Base-by-base conservation (phyloP, 108 stramenopile genomes). In the Poteriospumella lacustris region DNA sequence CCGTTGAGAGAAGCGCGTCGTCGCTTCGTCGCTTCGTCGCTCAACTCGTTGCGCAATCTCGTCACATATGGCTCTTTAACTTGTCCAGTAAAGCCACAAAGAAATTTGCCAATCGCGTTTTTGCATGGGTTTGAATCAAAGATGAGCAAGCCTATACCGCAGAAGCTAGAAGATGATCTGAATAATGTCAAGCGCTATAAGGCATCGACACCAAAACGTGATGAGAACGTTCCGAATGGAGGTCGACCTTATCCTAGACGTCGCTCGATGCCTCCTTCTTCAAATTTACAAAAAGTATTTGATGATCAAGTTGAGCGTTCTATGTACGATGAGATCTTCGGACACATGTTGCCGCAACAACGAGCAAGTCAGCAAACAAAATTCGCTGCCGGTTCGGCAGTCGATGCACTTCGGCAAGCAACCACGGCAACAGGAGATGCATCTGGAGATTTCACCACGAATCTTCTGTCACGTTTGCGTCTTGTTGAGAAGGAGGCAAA, bases 281-380 rank as follows among this genome's bases (percentile, higher is more conserved):
- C n/a, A n/a, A 64, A 64, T 64, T 5, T 64, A 5, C 9, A 3
- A 12, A 33, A 64, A 64, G 15, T 24, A 3, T 42, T 73, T 15
- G 41, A 73, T 26, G 36, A 42, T 42, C 5, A 5, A 12, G 3
- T 5, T 33, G 70, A 73, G 42, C 26, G 41, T 42, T n/a, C 70
- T 26, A 73, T 73, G 3, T 73, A 12, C 36, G 70, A 73, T 73
- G 70, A 73, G 31, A 38, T 73, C 43, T 73, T 73, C 36, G 70
- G 70, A 12, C 52, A 19, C 52, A 56, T 56, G 52, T 56, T 56
- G 24, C 52, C 19, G 24, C 52, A 24, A 24, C 52, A 56, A 19
- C 52, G 24, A 56, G 24, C 24, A 56, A 56, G 19, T 73, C 70
- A 26, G 36, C 36, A 19, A 52, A 19, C 26, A 44, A 73, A 39